Percentiles rank a stretch among this genome's conserved stretches.
phyloP scores from a whole-genome alignment of 371 early-diverging fungal species.

The Synchytrium microbalum region DNA sequence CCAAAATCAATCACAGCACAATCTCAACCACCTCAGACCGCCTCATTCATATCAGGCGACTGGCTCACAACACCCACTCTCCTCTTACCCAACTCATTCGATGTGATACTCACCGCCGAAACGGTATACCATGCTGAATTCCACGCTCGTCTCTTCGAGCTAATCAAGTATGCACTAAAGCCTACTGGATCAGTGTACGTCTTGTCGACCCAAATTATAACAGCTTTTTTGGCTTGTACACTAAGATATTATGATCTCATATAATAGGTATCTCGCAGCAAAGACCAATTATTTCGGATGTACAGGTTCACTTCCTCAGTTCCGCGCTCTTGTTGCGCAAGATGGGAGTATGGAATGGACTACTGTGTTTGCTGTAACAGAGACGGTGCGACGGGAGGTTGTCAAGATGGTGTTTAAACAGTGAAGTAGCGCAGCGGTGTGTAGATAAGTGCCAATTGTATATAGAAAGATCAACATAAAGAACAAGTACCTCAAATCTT shows the following conservation, averaged over 20 bases:
- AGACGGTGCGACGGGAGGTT: slow-evolving; percentile 73
- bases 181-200: slow-evolving; percentile 57
- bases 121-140: slow-evolving; percentile 76
- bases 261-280: slow-evolving; percentile 69
- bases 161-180: slow-evolving; percentile 57
- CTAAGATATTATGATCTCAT: neutral
- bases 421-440: too few species aligned
- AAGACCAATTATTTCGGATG: slow-evolving; percentile 90
- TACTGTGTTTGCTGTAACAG: slow-evolving; percentile 50
- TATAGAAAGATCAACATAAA: too few species aligned
- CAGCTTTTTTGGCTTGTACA: neutral
- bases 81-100: too few species aligned
- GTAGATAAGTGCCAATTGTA: too few species aligned
- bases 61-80: too few species aligned
- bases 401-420: slow-evolving; percentile 43
- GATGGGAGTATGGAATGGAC: slow-evolving; percentile 51
- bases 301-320: slow-evolving; percentile 24
- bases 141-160: slow-evolving; percentile 44
- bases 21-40: neutral
- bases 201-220: neutral
- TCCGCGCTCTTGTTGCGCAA: slow-evolving; percentile 52
- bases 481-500: too few species aligned
- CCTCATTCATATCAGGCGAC: slow-evolving; percentile 19
- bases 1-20: neutral
- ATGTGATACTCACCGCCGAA: slow-evolving; percentile 83